Percentiles rank a stretch among this genome's conserved stretches.
Conservation (phyloP, 331 rosid species). For the Stylosanthes scabra region DNA sequence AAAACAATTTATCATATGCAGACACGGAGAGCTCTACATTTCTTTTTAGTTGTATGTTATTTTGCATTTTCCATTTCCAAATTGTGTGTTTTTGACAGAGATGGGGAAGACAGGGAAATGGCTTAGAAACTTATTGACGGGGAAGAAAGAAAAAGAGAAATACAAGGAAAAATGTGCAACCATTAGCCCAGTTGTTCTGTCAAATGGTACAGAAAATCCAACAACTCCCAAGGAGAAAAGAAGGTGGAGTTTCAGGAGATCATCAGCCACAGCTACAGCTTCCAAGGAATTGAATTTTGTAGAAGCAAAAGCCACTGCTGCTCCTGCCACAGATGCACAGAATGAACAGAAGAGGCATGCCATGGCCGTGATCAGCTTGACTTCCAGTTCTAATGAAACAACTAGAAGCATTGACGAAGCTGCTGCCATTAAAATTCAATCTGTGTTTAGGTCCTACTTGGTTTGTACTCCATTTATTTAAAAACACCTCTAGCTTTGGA, state of each 20-base stretch:
- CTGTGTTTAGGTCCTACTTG: constrained; percentile 82
- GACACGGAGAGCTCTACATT: constrained; percentile 41
- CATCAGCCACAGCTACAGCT: constrained; percentile 62
- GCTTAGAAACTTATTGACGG: constrained; percentile 73
- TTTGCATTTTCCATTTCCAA: constrained; percentile 30
- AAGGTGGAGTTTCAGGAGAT: constrained; percentile 95
- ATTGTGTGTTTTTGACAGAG: too few relatives aligned
- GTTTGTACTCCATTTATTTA: constrained; percentile 38
- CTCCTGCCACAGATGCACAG: constrained; percentile 56
- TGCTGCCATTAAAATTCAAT: constrained; percentile 80
- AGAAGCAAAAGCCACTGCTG: constrained; percentile 35
- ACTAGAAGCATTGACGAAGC: constrained; percentile 53
- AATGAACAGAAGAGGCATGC: constrained; percentile 57
- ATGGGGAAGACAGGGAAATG: constrained; percentile 93
- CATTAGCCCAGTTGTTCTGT: constrained; percentile 26
- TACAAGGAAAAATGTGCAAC: constrained; percentile 40
- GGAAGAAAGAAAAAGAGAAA: constrained; percentile 68
- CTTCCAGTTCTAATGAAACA: constrained; percentile 48
- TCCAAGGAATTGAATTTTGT: constrained; percentile 48
- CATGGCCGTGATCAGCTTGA: constrained; percentile 48
- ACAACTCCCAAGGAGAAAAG: constrained; percentile 71
- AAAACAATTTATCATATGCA: constrained; percentile 43
- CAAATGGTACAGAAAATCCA: too few relatives aligned
- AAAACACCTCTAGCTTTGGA: too few relatives aligned
- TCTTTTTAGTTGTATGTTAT: constrained; percentile 40